Evolutionary conservation across 192 early-diverging fungal species (phyloP).

Genomic region (Coemansia sp.): DNA sequence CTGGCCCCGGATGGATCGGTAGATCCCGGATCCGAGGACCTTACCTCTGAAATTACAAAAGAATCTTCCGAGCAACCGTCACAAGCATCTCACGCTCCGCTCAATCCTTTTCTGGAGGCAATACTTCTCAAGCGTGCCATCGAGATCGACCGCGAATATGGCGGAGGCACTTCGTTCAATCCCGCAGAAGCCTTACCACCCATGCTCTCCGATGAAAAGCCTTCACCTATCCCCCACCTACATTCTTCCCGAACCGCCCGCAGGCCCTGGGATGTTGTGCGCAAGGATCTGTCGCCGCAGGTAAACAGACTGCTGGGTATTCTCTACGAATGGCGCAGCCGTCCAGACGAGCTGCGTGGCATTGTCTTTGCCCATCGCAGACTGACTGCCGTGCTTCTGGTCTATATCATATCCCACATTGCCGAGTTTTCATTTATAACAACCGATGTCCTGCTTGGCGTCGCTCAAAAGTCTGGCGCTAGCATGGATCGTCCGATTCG

Average conservation of each 20-base stretch:
- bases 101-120: slow-evolving; percentile 11
- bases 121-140: slow-evolving; percentile 16
- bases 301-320: slow-evolving; percentile 66
- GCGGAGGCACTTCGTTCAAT: neutral
- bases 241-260: slow-evolving; percentile 4
- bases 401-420: slow-evolving; percentile 53
- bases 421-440: slow-evolving; percentile 54
- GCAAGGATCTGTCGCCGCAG: slow-evolving; percentile 64
- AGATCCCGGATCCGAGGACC: slow-evolving; percentile 2
- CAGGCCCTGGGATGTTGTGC: slow-evolving; percentile 28
- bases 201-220: neutral
- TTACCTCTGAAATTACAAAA: neutral
- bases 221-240: neutral
- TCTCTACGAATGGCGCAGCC: slow-evolving; percentile 54
- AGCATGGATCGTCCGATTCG: slow-evolving; percentile 40
- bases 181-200: neutral
- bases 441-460: slow-evolving; percentile 47
- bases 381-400: slow-evolving; percentile 67
- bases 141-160: slow-evolving; percentile 13
- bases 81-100: too few species aligned
- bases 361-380: slow-evolving; percentile 85
- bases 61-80: neutral
- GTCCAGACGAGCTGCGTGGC: slow-evolving; percentile 68
- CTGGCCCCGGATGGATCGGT: neutral
- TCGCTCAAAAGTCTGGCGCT: slow-evolving; percentile 19